phyloP scores from a whole-genome alignment of 164 flowering plant species.

The Vitis riparia region DNA sequence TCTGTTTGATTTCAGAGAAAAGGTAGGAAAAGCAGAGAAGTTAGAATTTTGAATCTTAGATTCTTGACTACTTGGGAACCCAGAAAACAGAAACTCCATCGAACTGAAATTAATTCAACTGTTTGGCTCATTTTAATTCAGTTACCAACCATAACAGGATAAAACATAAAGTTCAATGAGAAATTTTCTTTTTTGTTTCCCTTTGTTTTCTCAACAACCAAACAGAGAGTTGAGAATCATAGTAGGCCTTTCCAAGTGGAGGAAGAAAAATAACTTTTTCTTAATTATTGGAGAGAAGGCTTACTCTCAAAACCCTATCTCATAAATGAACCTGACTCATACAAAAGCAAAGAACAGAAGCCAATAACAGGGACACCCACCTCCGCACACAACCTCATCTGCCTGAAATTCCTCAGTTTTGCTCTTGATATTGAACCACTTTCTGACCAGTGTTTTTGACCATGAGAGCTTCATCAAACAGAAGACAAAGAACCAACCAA shows the following conservation, averaged over 20 bases:
- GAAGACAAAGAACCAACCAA: constrained; percentile 10
- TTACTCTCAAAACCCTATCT: neutral
- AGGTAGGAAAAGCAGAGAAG: neutral
- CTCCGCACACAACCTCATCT: constrained; percentile 59
- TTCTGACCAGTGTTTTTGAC: constrained; percentile 80
- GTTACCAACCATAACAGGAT: neutral
- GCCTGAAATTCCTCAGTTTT: constrained; percentile 74
- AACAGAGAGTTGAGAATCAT: neutral
- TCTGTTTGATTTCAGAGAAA: constrained; percentile 2
- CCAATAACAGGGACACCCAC: constrained; percentile 24
- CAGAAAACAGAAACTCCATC: neutral
- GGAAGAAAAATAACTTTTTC: too few relatives aligned
- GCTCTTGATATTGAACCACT: constrained; percentile 86
- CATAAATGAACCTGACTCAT: neutral
- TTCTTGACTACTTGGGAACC: neutral
- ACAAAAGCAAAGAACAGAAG: neutral
- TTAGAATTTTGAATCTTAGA: neutral
- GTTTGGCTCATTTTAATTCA: neutral
- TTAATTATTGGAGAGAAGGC: too few relatives aligned
- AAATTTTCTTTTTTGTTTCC: constrained; percentile 1
- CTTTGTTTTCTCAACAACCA: neutral
- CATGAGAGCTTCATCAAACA: constrained; percentile 66
- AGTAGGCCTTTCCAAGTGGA: too few relatives aligned
- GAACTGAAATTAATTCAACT: neutral
- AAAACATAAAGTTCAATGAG: constrained; percentile 12